phyloP scores from a whole-genome alignment of 139 green algal species.

The Chlorella sp. region DNA sequence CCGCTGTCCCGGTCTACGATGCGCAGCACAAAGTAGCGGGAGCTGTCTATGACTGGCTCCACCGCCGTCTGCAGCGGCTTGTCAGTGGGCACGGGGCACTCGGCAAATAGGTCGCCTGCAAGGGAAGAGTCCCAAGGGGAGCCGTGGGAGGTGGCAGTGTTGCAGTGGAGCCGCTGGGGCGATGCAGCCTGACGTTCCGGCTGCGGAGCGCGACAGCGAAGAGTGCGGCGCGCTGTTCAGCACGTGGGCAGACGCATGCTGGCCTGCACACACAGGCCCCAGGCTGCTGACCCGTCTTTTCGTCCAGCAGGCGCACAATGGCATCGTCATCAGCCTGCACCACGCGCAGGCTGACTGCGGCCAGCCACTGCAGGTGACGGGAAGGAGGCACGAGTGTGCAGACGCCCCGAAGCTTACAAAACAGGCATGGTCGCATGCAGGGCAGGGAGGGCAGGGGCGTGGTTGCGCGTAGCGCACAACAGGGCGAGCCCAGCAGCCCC shows the following conservation, averaged over 20 bases:
- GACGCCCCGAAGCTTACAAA: no score
- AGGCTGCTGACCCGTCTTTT: conserved; percentile 24
- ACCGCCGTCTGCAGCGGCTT: conserved; percentile 60
- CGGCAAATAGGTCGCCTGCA: conserved; percentile 75
- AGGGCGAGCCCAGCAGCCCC: no score
- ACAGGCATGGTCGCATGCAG: no score
- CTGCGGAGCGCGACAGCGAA: no score
- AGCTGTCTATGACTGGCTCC: conserved; percentile 79
- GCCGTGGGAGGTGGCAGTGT: no score
- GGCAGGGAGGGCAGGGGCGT: no score
- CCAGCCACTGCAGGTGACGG: conserved; percentile 56
- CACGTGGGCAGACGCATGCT: no score
- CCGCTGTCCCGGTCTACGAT: conserved; percentile 60
- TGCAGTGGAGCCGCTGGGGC: no score
- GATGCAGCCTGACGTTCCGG: no score
- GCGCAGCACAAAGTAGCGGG: conserved; percentile 70
- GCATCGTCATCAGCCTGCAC: conserved; percentile 36
- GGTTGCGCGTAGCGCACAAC: no score
- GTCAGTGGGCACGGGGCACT: conserved; percentile 70
- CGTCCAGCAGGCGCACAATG: conserved; percentile 41
- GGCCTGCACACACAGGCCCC: not conserved
- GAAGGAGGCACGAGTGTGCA: no score
- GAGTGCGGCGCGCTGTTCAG: no score
- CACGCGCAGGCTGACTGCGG: conserved; percentile 41
- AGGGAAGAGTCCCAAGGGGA: not conserved